A percentile compares a stretch with the other conserved stretches of the same genome.
Conservation (phyloP, 192 early-diverging fungal species). For the Coemansia sp. region DNA sequence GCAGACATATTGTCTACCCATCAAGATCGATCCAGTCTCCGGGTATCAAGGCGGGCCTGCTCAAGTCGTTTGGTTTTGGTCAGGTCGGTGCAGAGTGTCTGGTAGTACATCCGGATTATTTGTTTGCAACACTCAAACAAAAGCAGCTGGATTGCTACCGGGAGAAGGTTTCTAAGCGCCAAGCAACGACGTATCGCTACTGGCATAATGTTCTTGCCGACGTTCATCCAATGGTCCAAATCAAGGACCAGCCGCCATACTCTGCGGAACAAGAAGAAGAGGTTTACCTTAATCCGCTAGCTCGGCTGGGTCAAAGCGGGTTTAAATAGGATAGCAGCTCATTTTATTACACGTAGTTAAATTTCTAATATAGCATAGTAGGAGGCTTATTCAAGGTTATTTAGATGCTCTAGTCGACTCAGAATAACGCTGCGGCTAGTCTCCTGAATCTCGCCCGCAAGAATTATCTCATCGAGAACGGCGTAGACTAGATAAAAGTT, state of each 20-base stretch:
- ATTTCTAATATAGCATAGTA: not conserved
- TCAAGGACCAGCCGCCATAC: conserved; percentile 27
- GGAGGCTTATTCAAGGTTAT: conserved; percentile 59
- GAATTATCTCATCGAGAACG: conserved; percentile 95
- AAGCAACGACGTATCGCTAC: conserved; percentile 15
- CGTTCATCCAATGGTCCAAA: conserved; percentile 32
- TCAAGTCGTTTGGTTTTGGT: conserved; percentile 72
- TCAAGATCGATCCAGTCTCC: conserved; percentile 65
- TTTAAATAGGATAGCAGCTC: not conserved
- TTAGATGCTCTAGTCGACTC: conserved; percentile 72
- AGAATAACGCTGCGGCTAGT: conserved; percentile 80
- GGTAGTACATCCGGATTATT: conserved; percentile 65
- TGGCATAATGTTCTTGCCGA: conserved; percentile 39
- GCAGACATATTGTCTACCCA: conserved; percentile 78
- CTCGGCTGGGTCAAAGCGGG: not conserved
- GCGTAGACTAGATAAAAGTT: conserved; percentile 98
- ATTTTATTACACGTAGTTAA: not conserved
- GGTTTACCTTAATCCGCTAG: conserved; percentile 25
- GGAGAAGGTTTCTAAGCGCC: conserved; percentile 5
- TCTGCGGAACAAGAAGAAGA: conserved; percentile 24
- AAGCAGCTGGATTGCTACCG: conserved; percentile 23
- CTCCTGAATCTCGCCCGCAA: conserved; percentile 98
- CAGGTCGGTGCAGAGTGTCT: conserved; percentile 68
- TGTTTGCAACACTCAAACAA: conserved; percentile 47
- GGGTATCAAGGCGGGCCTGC: conserved; percentile 64